These are phyloP conservation scores for Dicorynia guianensis DNA, from an alignment of 306 rosid genomes.

Conservation along the genomic window DNA sequence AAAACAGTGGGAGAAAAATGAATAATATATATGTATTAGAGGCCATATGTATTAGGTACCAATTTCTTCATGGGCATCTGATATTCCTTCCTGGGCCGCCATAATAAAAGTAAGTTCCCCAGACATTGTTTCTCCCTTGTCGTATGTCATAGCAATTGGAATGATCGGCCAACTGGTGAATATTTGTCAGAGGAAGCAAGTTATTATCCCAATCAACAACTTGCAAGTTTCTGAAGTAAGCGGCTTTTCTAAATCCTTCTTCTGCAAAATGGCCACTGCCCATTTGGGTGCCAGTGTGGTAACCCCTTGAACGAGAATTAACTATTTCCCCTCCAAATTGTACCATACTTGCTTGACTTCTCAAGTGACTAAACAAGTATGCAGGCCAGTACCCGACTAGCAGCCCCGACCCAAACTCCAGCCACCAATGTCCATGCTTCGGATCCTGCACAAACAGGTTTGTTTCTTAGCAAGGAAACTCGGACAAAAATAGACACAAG, in stretches of 20 bases:
- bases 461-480: not conserved
- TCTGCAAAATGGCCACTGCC: constrained; percentile 98
- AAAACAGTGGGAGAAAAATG: constrained; percentile 19
- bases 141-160: constrained; percentile 90
- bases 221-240: constrained; percentile 91
- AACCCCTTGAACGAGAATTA: constrained; percentile 82
- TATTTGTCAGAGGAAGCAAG: constrained; percentile 79
- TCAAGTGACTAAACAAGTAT: constrained; percentile 84
- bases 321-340: constrained; percentile 98
- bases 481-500: not conserved
- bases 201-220: constrained; percentile 98
- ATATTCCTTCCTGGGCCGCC: constrained; percentile 99
- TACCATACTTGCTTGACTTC: constrained; percentile 90
- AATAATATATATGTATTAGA: constrained; percentile 20
- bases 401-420: constrained; percentile 81
- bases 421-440: constrained; percentile 98
- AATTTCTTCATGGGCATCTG: constrained; percentile 72
- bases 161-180: constrained; percentile 83
- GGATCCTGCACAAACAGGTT: constrained; percentile 74
- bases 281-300: constrained; percentile 95
- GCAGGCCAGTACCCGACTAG: constrained; percentile 98
- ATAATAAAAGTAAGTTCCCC: constrained; percentile 98
- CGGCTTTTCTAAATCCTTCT: constrained; percentile 92
- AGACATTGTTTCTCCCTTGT: constrained; percentile 79
- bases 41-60: not conserved